phyloP scores from a whole-genome alignment of 208 protist species.

The Crithidia bombi region DNA sequence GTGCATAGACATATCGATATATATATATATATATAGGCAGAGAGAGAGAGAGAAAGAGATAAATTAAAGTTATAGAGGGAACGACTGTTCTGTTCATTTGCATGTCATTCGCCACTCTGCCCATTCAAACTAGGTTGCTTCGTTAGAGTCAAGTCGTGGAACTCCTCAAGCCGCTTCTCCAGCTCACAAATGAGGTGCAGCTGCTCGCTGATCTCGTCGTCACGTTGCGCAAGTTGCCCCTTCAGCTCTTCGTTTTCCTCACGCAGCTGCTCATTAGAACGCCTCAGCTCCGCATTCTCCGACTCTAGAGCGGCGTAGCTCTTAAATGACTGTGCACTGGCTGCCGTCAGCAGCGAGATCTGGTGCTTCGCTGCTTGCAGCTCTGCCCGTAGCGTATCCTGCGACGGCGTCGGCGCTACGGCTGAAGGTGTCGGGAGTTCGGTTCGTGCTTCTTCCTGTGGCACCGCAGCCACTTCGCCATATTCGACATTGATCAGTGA shows the following conservation, averaged over 20 bases:
- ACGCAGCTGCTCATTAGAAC: slow-evolving; percentile 31
- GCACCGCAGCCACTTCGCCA: background rate
- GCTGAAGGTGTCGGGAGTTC: background rate
- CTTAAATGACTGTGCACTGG: slow-evolving; percentile 45
- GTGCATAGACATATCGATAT: no score
- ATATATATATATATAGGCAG: no score
- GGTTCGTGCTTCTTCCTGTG: background rate
- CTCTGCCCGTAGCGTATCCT: slow-evolving; percentile 21
- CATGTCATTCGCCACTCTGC: background rate
- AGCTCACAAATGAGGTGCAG: slow-evolving; percentile 57
- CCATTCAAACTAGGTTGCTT: background rate
- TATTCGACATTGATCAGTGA: slow-evolving; percentile 3
- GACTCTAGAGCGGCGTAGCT: slow-evolving; percentile 57
- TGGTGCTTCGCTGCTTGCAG: slow-evolving; percentile 61
- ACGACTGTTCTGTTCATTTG: background rate
- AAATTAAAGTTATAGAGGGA: background rate
- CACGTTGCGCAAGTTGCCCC: slow-evolving; percentile 26
- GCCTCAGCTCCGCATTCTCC: slow-evolving; percentile 42
- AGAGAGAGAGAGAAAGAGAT: background rate
- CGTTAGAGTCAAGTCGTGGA: slow-evolving; percentile 8
- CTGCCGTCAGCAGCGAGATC: slow-evolving; percentile 62
- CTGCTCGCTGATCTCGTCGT: slow-evolving; percentile 50
- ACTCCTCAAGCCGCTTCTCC: slow-evolving; percentile 32
- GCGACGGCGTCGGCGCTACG: background rate
- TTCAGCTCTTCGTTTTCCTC: slow-evolving; percentile 50